Base-by-base conservation (phyloP, 371 early-diverging fungal species). In the Mucor velutinosus region DNA sequence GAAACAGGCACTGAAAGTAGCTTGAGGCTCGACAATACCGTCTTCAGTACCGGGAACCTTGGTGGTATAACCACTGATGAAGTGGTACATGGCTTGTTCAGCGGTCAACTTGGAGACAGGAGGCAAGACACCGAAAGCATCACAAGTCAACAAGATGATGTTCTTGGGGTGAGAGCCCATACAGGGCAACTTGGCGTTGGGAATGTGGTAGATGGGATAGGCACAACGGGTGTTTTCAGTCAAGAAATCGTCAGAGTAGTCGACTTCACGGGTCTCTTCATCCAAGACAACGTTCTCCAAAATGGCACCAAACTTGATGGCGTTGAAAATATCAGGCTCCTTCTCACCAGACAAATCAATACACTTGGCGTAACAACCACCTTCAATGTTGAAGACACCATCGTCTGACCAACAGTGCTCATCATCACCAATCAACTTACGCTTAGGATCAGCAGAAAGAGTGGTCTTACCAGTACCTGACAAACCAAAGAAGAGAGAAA, bases 401-500 rank as follows among this genome's bases (percentile, higher is more conserved):
- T 92, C 85, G 70, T 97, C 95, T 27, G 92, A 90, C 98, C 99
- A 98, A 85, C 97, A 97, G 84, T 98, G 99, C 83, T 98, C 99
- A 79, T 98, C 99, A 81, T 98, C 99, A 80, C 99, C 99, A 78
- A 98, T 97, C 70, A 98, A 84, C 70, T 81, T 78, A 62, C 99
- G 94, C 75, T 87, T 90, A 25, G 97, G 96, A 73, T 98, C 98
- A 30, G 99, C 98, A 11, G 94, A 94, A 60, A 98, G 89, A 14
- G 99, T 98, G 67, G 99, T 98, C 88, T 97, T 97, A 67, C 99
- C 99, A 47, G 99, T 98, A 67, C 97, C 99, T 8, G 96, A 95
- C 37, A 97, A 88, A 74, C 99, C 99, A 79, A 98, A 98, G 94
- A 98, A 98, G 68, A 98, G 85, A 29, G 98, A 94, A 19, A 97